phyloP scores from a whole-genome alignment of 495 filamentous ascomycete genomes.

The Aspergillus funiculosus region DNA sequence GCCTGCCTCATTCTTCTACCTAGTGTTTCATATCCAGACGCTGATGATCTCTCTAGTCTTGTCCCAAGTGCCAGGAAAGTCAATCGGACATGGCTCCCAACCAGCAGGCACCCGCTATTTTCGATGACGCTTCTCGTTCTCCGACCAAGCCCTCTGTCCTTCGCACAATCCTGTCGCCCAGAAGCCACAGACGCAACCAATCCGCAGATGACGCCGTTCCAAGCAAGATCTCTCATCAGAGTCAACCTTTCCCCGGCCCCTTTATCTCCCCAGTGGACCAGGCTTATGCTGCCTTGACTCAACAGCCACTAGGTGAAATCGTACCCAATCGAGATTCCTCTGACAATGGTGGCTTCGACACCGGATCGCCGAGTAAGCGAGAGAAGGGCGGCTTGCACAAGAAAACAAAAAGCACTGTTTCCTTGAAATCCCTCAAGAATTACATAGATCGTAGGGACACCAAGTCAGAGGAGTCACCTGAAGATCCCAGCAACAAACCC shows the following conservation, averaged over 20 bases:
- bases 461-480: constrained; percentile 37
- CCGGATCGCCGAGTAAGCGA: constrained; percentile 23
- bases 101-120: constrained; percentile 37
- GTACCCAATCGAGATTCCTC: constrained; percentile 35
- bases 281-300: constrained; percentile 17
- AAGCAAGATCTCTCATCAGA: constrained; percentile 13
- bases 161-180: constrained; percentile 41
- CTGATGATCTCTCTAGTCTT: constrained; percentile 2
- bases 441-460: constrained; percentile 51
- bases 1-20: background rate
- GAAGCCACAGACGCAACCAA: constrained; percentile 36
- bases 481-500: constrained; percentile 46
- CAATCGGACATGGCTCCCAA: constrained; percentile 36
- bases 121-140: constrained; percentile 38
- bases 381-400: constrained; percentile 46
- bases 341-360: constrained; percentile 19
- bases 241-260: constrained; percentile 17
- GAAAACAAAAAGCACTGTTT: constrained; percentile 61
- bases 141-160: constrained; percentile 40
- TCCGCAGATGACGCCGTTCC: constrained; percentile 34
- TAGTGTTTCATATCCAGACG: constrained; percentile 6
- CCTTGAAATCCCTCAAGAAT: constrained; percentile 53
- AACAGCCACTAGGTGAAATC: constrained; percentile 37
- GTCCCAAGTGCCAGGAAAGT: constrained; percentile 30
- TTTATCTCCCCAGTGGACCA: constrained; percentile 28